A percentile compares a stretch with the other conserved stretches of the same genome.
Evolutionary conservation across 2,329 filamentous ascomycete species (phyloP).

Genomic region (Capronia americana): DNA sequence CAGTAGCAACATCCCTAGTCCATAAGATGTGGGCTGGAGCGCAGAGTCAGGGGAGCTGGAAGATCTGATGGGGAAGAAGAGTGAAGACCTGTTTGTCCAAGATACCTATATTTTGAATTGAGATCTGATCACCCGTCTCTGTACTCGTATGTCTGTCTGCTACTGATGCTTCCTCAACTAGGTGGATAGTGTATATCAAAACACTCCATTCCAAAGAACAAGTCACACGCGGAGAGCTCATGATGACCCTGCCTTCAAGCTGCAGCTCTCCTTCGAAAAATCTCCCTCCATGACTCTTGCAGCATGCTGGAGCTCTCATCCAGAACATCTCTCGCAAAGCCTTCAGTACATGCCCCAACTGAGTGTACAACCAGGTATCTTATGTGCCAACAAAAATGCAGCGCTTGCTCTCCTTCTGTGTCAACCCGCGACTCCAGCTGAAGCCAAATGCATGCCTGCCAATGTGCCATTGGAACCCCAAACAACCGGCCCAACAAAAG

Average conservation of each 20-base stretch:
- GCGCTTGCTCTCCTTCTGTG: conserved; percentile 2
- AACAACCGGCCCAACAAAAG: conserved; percentile 26
- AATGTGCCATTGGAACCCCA: conserved; percentile 31
- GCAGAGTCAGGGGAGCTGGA: not conserved
- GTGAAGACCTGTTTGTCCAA: conserved; percentile 5
- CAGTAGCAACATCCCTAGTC: not conserved
- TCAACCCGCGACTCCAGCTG: conserved; percentile 19
- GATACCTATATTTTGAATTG: conserved; percentile 15
- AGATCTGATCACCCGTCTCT: conserved; percentile 16
- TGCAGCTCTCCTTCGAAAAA: not conserved
- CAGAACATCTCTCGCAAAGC: not conserved
- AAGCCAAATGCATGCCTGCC: conserved; percentile 24
- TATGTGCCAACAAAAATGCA: conserved; percentile 19
- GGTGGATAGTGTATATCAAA: not conserved
- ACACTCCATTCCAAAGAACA: not conserved
- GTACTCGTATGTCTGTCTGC: conserved; percentile 11
- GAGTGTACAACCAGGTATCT: conserved; percentile 28
- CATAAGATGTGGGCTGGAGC: not conserved
- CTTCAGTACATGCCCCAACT: conserved; percentile 1
- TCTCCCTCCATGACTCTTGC: not conserved
- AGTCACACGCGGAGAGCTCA: not conserved
- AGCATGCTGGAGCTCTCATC: not conserved
- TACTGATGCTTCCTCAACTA: conserved; percentile 6
- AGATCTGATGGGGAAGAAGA: not conserved
- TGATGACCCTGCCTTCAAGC: not conserved